phyloP scores from a whole-genome alignment of 129 eudicot species.

The Centaurea solstitialis region DNA sequence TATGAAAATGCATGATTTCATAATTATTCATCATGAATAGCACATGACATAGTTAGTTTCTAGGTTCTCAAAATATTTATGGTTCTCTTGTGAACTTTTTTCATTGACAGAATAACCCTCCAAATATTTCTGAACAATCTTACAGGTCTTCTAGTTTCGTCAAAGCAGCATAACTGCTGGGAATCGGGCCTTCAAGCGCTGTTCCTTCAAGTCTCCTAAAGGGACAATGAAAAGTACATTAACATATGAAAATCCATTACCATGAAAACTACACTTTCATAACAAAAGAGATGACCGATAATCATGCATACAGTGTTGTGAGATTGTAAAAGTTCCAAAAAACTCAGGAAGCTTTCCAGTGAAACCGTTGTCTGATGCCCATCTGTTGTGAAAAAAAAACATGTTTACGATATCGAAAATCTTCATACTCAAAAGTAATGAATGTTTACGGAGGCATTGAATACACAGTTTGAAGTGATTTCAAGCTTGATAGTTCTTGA shows the following conservation, averaged over 20 bases:
- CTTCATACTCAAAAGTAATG: background rate
- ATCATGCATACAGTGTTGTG: constrained; percentile 50
- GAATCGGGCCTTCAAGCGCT: constrained; percentile 73
- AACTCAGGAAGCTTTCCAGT: constrained; percentile 73
- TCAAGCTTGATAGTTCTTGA: constrained; percentile 61
- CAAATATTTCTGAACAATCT: constrained; percentile 20
- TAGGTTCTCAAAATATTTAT: background rate
- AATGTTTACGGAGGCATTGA: constrained; percentile 5
- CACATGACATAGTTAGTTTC: background rate
- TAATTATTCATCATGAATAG: background rate
- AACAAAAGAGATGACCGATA: background rate
- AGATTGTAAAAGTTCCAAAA: constrained; percentile 57
- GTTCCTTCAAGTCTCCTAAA: constrained; percentile 78
- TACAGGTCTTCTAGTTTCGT: constrained; percentile 74
- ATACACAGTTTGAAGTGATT: constrained; percentile 58
- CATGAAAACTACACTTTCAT: background rate
- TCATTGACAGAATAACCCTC: background rate
- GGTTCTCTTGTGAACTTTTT: background rate
- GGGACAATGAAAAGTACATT: background rate
- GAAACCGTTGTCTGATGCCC: constrained; percentile 75
- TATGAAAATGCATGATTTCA: background rate
- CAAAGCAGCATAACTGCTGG: constrained; percentile 53
- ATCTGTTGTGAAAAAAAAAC: constrained; percentile 32
- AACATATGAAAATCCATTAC: background rate
- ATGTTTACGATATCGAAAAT: background rate